Base-by-base conservation (phyloP, 2,329 filamentous ascomycete genomes). In the Microdochium paspali region DNA sequence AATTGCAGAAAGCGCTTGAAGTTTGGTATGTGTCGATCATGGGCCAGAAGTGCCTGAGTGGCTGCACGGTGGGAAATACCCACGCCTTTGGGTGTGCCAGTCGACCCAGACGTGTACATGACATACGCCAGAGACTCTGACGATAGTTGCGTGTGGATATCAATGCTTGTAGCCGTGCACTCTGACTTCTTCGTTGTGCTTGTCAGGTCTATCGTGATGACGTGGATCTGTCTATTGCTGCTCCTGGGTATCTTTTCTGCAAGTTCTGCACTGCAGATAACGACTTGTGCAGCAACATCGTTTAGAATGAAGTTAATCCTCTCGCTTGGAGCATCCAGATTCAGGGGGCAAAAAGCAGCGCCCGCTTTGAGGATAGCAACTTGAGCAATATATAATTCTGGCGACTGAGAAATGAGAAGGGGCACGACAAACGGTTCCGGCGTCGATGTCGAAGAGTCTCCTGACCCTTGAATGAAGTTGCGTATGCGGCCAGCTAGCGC, bases 101-200 rank as follows among this genome's bases (percentile, higher is more conserved):
- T 95, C 4, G 88, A 94, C 3, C 90, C 90, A 43, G 88, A 94
- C 1, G 90, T 95, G 62, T 95, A 96, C 81, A 95, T 90, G 50
- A 95, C 79, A 68, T 96, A 96, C 23, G 90, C 89, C 23, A 90
- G 62, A 50, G 35, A 40, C 4, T 40, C 35, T 40, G 35, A 20
- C 12, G 35, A 40, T 18, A 10, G 35, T 5, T 20, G 6, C 15
- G 35, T n/a, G n/a, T n/a, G n/a, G n/a, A n/a, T n/a, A n/a, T n/a
- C n/a, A n/a, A n/a, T n/a, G n/a, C n/a, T n/a, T n/a, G n/a, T n/a
- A n/a, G n/a, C n/a, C n/a, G n/a, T n/a, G n/a, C n/a, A n/a, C 4
- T 35, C 31, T 15, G 31, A 35, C 6, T 4, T 7, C 31, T 6
- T 15, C 6, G 31, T 35, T 15, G 31, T 35, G 5, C 5, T 35